A percentile compares a stretch with the other conserved stretches of the same genome.
Conservation (phyloP, 768 basidiomycete genomes). For the Coprinopsis sp. region DNA sequence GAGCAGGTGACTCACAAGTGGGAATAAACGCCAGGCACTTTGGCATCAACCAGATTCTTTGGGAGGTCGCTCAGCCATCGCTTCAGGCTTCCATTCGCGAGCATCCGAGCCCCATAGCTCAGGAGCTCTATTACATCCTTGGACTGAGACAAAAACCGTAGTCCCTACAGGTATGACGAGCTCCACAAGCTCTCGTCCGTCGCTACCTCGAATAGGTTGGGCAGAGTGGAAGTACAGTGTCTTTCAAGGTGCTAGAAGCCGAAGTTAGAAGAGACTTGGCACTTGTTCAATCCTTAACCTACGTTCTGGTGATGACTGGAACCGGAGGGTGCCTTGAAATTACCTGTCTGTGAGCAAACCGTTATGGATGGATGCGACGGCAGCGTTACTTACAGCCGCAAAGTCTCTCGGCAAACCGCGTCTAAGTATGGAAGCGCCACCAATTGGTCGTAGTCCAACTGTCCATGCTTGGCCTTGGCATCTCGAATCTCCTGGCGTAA, state of each 20-base stretch:
- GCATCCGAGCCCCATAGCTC: constrained; percentile 10
- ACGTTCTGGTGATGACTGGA: too few species aligned
- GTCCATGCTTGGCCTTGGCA: constrained; percentile 20
- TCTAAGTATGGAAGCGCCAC: constrained; percentile 34
- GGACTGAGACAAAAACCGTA: constrained; percentile 31
- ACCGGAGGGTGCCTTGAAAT: too few species aligned
- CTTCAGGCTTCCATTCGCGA: constrained; percentile 14
- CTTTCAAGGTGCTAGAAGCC: constrained; percentile 28
- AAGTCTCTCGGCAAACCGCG: constrained; percentile 36
- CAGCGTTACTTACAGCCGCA: constrained; percentile 35
- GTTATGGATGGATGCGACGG: too few species aligned
- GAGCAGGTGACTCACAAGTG: constrained; percentile 14
- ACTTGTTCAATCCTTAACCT: background rate
- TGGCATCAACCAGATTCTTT: constrained; percentile 2
- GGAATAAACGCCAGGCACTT: constrained; percentile 13
- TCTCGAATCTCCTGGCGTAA: constrained; percentile 31
- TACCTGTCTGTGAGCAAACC: too few species aligned
- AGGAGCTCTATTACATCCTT: constrained; percentile 34
- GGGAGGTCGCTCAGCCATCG: constrained; percentile 11
- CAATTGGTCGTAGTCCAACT: constrained; percentile 34
- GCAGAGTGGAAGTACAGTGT: constrained; percentile 39
- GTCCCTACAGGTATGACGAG: constrained; percentile 38
- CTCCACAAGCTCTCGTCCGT: constrained; percentile 33
- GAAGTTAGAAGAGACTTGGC: background rate
- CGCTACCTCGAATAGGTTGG: constrained; percentile 29